Percentiles rank a stretch among this genome's conserved stretches.
Conservation (phyloP, 306 rosid species). For the Prunus salicina region DNA sequence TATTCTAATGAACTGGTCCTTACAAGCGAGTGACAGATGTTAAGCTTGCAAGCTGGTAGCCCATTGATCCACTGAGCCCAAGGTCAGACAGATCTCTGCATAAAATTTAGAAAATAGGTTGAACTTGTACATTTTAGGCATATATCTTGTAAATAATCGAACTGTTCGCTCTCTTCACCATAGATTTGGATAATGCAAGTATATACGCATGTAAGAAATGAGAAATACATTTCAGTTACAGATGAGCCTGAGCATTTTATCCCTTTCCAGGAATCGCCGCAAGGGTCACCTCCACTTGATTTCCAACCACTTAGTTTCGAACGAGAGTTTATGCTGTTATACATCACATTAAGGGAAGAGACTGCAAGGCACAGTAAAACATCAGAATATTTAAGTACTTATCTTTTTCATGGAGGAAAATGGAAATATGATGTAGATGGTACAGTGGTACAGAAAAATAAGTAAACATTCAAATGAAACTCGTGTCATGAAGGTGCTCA, state of each 20-base stretch:
- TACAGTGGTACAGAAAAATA: no score
- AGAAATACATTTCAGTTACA: conserved; percentile 71
- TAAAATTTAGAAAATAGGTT: conserved; percentile 14
- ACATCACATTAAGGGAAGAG: conserved; percentile 76
- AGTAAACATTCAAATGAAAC: no score
- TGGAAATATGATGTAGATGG: neutral
- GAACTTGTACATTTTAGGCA: neutral
- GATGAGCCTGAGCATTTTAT: conserved; percentile 79
- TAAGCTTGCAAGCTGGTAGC: conserved; percentile 74
- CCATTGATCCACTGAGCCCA: conserved; percentile 72
- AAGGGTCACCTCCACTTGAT: conserved; percentile 90
- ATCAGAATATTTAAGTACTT: neutral
- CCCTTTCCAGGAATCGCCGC: conserved; percentile 80
- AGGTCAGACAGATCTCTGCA: conserved; percentile 60
- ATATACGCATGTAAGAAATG: neutral
- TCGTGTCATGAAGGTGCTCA: no score
- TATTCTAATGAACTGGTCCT: conserved; percentile 40
- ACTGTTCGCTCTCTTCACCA: no score
- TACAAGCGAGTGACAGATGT: conserved; percentile 76
- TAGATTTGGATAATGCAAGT: no score
- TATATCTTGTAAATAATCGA: neutral
- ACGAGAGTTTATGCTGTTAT: conserved; percentile 59
- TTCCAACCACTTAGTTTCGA: conserved; percentile 59
- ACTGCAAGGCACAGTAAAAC: conserved; percentile 42
- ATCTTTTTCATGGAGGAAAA: neutral